Evolutionary conservation across 2,329 filamentous ascomycete species (phyloP).

Genomic region (Periconia macrospinosa): DNA sequence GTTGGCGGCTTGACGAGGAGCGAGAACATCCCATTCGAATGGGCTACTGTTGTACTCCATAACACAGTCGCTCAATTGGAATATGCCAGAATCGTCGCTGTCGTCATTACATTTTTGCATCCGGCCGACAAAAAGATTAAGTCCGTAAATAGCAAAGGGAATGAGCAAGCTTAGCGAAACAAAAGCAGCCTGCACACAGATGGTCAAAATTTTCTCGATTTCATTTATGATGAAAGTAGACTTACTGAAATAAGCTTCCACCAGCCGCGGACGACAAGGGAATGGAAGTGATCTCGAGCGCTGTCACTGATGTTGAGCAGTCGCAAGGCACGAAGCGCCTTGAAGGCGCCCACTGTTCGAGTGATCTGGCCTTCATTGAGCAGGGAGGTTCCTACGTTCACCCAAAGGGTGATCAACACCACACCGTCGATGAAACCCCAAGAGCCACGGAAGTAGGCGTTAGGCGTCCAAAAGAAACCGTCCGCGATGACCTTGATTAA

Average conservation of each 20-base stretch:
- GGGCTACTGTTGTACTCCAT: slow-evolving; percentile 79
- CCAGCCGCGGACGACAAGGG: slow-evolving; percentile 88
- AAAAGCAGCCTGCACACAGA: slow-evolving; percentile 68
- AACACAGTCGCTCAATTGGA: slow-evolving; percentile 72
- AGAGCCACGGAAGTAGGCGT: slow-evolving; percentile 93
- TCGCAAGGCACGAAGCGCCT: slow-evolving; percentile 87
- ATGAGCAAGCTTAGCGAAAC: slow-evolving; percentile 93
- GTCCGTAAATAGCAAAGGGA: slow-evolving; percentile 92
- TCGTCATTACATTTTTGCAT: slow-evolving; percentile 80
- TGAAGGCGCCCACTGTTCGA: slow-evolving; percentile 92
- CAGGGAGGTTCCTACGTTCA: slow-evolving; percentile 85
- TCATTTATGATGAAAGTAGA: slow-evolving; percentile 12
- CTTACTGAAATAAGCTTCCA: slow-evolving; percentile 87
- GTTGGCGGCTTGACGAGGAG: slow-evolving; percentile 79
- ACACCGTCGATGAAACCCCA: slow-evolving; percentile 96
- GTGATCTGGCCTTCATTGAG: slow-evolving; percentile 82
- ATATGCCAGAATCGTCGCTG: slow-evolving; percentile 53
- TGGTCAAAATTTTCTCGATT: slow-evolving; percentile 5
- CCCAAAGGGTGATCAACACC: slow-evolving; percentile 90
- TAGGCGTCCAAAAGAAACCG: slow-evolving; percentile 94
- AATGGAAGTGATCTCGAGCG: slow-evolving; percentile 93
- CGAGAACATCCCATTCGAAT: slow-evolving; percentile 81
- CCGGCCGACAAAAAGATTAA: slow-evolving; percentile 88
- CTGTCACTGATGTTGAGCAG: slow-evolving; percentile 95
- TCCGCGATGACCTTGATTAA: slow-evolving; percentile 92